phyloP scores from a whole-genome alignment of 371 early-diverging fungal species.

The Actinomortierella ambigua region DNA sequence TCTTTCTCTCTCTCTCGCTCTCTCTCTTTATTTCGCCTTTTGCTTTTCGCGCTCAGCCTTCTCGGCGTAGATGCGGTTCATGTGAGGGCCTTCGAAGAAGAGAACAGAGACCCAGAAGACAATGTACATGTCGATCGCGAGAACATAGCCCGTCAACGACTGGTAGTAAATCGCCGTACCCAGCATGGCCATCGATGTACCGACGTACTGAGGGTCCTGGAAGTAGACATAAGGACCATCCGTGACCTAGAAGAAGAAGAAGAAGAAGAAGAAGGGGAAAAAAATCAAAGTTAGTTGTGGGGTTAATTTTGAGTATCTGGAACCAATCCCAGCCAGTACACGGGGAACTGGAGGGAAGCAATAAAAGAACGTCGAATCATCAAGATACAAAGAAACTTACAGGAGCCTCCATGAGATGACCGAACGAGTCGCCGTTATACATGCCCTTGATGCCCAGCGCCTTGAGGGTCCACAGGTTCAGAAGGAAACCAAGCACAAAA shows the following conservation, averaged over 20 bases:
- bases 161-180: constrained; percentile 54
- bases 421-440: constrained; percentile 61
- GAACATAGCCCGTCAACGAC: constrained; percentile 48
- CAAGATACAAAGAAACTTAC: constrained; percentile 13
- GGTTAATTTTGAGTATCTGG: too few species aligned
- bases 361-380: not conserved
- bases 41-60: constrained; percentile 9
- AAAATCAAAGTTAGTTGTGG: too few species aligned
- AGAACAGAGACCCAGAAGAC: constrained; percentile 51
- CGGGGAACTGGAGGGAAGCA: too few species aligned
- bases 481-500: constrained; percentile 42
- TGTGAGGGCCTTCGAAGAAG: constrained; percentile 54
- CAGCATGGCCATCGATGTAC: constrained; percentile 50
- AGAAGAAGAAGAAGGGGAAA: constrained; percentile 14
- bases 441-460: constrained; percentile 58
- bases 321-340: too few species aligned
- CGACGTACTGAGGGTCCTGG: constrained; percentile 57
- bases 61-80: constrained; percentile 49
- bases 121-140: constrained; percentile 48
- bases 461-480: constrained; percentile 58
- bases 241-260: constrained; percentile 27
- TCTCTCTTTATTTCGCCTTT: constrained; percentile 26
- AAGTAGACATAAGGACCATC: constrained; percentile 54
- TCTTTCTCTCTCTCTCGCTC: too few species aligned
- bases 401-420: constrained; percentile 38